phyloP scores from a whole-genome alignment of 2,329 filamentous ascomycete genomes.

The Conoideocrella luteorostrata region DNA sequence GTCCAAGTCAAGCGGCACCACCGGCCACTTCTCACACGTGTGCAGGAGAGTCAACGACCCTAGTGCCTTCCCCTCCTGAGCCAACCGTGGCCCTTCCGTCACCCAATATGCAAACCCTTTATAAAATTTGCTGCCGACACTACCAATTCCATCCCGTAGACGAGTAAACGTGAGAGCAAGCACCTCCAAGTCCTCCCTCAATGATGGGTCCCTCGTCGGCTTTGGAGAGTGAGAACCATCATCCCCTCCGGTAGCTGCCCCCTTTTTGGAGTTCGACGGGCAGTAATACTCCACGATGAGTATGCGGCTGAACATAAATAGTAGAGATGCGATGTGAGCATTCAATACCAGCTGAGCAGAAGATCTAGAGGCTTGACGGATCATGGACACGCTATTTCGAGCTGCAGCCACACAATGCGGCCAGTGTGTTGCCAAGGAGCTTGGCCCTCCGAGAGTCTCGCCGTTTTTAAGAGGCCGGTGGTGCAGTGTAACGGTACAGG shows the following conservation, averaged over 20 bases:
- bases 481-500: slow-evolving; percentile 15
- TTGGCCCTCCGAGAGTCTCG: no score
- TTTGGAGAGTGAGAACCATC: no score
- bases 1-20: no score
- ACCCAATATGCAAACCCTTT: slow-evolving; percentile 16
- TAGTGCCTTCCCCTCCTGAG: slow-evolving; percentile 10
- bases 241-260: no score
- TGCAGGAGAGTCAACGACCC: slow-evolving; percentile 14
- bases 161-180: slow-evolving; percentile 13
- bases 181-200: slow-evolving; percentile 16
- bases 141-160: slow-evolving; percentile 11
- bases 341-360: slow-evolving; percentile 13
- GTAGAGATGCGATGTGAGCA: slow-evolving; percentile 12
- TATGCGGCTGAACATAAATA: slow-evolving; percentile 14
- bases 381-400: slow-evolving; percentile 11
- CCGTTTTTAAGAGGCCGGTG: slow-evolving; percentile 12
- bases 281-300: slow-evolving; percentile 16
- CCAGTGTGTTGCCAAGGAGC: slow-evolving; percentile 18
- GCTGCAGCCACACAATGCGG: slow-evolving; percentile 17
- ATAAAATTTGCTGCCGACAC: slow-evolving; percentile 15
- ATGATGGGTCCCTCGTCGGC: slow-evolving; percentile 11
- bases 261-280: slow-evolving; percentile 10
- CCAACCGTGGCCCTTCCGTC: slow-evolving; percentile 7
- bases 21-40: slow-evolving; percentile 15
- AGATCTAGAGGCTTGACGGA: slow-evolving; percentile 14